Evolutionary conservation across 1,139 yeast genomes (phyloP).

Genomic region (Eremothecium sinecaudum): DNA sequence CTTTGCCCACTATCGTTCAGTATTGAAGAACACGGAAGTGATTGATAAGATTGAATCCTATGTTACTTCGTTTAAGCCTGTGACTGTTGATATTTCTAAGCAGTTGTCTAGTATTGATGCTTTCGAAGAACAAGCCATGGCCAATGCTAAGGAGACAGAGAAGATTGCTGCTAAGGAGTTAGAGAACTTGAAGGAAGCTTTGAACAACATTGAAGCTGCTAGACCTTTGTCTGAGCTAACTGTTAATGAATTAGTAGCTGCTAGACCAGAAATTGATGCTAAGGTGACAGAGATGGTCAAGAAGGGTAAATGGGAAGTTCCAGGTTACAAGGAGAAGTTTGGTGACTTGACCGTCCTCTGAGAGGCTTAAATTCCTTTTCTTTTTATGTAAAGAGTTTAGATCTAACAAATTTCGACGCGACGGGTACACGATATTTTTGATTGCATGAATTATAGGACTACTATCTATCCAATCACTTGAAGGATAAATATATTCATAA

Average conservation of each 20-base stretch:
- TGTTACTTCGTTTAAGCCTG: slow-evolving; percentile 68
- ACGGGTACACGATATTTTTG: neutral
- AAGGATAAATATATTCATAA: no score
- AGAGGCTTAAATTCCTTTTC: slow-evolving; percentile 11
- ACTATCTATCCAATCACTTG: no score
- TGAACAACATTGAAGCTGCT: slow-evolving; percentile 88
- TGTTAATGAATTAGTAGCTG: slow-evolving; percentile 86
- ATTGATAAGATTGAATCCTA: slow-evolving; percentile 76
- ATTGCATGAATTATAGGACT: neutral
- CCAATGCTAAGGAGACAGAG: slow-evolving; percentile 92
- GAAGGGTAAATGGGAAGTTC: slow-evolving; percentile 97
- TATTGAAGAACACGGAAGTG: slow-evolving; percentile 72
- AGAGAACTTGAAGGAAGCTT: slow-evolving; percentile 73
- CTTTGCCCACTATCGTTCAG: slow-evolving; percentile 67
- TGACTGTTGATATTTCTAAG: slow-evolving; percentile 75
- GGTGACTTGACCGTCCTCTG: slow-evolving; percentile 94
- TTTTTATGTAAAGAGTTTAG: no score
- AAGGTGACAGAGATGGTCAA: slow-evolving; percentile 92
- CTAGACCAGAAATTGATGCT: slow-evolving; percentile 95
- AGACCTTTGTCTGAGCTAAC: slow-evolving; percentile 97
- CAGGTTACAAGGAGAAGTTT: slow-evolving; percentile 96
- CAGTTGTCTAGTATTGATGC: slow-evolving; percentile 87
- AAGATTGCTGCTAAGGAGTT: slow-evolving; percentile 79
- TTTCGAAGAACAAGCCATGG: slow-evolving; percentile 90
- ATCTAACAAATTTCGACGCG: neutral